Evolutionary conservation across 352 stramenopile species (phyloP).

Genomic region (Globisporangium spinosum): DNA sequence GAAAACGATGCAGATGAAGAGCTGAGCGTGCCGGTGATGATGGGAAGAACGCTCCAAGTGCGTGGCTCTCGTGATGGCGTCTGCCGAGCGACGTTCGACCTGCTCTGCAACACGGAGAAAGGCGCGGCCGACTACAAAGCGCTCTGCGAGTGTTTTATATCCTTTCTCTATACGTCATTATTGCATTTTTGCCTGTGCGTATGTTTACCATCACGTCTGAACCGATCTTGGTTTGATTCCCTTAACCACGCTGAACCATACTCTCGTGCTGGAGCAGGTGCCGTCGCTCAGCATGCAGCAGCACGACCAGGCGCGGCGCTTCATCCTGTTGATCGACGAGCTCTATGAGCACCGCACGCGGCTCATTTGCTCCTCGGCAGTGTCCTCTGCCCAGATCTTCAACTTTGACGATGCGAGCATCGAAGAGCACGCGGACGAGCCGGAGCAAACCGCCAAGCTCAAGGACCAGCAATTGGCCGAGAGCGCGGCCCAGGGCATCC

Average conservation of each 20-base stretch:
- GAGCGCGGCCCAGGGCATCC: conserved; percentile 39
- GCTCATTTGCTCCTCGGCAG: conserved; percentile 54
- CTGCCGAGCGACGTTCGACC: conserved; percentile 85
- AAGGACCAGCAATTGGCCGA: conserved; percentile 32
- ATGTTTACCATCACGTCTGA: neutral
- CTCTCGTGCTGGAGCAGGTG: conserved; percentile 89
- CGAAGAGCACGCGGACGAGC: conserved; percentile 13
- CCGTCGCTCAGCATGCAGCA: conserved; percentile 79
- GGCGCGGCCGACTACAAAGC: conserved; percentile 95
- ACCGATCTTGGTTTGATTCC: neutral
- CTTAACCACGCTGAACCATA: conserved; percentile 30
- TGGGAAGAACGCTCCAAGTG: conserved; percentile 62
- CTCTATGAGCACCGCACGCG: conserved; percentile 90
- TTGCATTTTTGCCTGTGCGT: neutral
- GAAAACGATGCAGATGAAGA: conserved; percentile 20
- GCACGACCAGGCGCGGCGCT: conserved; percentile 92
- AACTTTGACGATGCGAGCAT: conserved; percentile 56
- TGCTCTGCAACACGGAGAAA: conserved; percentile 93
- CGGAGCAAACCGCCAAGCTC: conserved; percentile 33
- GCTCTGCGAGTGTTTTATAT: conserved; percentile 85
- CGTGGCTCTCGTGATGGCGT: conserved; percentile 38
- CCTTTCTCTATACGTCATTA: neutral
- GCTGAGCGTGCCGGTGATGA: conserved; percentile 73
- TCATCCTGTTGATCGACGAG: conserved; percentile 97
- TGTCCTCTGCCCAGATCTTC: conserved; percentile 49